Conservation (phyloP, 2,329 filamentous ascomycete genomes). For the Xylariaceae sp. region DNA sequence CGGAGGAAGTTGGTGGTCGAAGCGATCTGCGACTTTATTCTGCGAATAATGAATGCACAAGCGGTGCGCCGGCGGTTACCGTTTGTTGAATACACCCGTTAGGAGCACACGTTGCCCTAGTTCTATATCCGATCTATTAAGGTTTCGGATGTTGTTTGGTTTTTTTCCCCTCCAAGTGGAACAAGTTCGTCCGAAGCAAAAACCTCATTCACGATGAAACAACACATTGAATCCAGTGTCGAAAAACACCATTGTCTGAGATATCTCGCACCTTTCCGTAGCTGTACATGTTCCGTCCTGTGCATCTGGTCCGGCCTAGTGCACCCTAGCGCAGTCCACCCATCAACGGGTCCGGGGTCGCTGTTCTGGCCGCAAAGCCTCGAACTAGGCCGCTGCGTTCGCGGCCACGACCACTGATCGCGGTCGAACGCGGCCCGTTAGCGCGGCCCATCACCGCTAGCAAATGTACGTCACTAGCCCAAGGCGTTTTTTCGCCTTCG, state of each 20-base stretch:
- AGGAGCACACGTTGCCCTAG: constrained; percentile 6
- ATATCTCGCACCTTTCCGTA: not conserved
- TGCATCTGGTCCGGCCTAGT: too few relatives aligned
- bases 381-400: constrained; percentile 20
- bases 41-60: constrained; percentile 17
- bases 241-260: too few relatives aligned
- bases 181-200: too few relatives aligned
- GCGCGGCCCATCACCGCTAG: constrained; percentile 19
- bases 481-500: constrained; percentile 17
- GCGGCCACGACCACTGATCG: constrained; percentile 18
- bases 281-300: not conserved
- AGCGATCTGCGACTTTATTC: constrained; percentile 20
- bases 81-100: constrained; percentile 20
- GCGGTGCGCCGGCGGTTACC: constrained; percentile 12
- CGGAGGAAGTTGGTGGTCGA: not conserved
- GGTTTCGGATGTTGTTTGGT: too few relatives aligned
- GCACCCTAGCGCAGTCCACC: constrained; percentile 2
- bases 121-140: too few relatives aligned
- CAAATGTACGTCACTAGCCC: constrained; percentile 9
- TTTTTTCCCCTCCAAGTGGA: too few relatives aligned
- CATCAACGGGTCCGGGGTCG: constrained; percentile 26
- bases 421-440: constrained; percentile 24
- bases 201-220: too few relatives aligned
- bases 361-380: constrained; percentile 29
- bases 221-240: too few relatives aligned